phyloP scores from a whole-genome alignment of 169 alveolate genomes.

The Plasmodium knowlesi region DNA sequence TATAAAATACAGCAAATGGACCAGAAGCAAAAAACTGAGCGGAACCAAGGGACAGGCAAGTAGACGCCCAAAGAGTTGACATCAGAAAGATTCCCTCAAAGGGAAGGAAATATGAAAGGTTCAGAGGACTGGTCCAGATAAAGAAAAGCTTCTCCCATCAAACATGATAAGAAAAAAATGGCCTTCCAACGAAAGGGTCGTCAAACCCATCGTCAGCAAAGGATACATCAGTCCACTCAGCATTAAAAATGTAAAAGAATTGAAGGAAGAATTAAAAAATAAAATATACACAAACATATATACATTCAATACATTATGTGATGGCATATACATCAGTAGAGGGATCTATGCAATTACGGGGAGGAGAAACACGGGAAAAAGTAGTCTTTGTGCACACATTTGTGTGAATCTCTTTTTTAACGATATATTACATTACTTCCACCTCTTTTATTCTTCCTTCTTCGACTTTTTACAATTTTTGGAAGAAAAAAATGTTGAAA shows the following conservation, averaged over 20 bases:
- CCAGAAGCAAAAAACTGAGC: background rate
- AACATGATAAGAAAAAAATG: conserved; percentile 11
- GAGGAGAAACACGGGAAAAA: conserved; percentile 43
- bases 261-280: conserved; percentile 32
- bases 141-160: background rate
- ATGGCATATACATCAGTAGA: conserved; percentile 51
- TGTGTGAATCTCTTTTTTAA: conserved; percentile 72
- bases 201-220: conserved; percentile 26
- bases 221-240: background rate
- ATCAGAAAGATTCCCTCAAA: background rate
- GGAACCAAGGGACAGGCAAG: background rate
- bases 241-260: conserved; percentile 40
- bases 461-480: conserved; percentile 54
- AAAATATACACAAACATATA: conserved; percentile 72
- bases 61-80: background rate
- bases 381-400: conserved; percentile 61
- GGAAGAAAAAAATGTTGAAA: conserved; percentile 48
- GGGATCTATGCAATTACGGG: conserved; percentile 65
- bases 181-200: conserved; percentile 3
- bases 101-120: background rate
- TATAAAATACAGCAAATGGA: background rate
- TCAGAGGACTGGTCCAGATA: background rate
- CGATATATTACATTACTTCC: conserved; percentile 60
- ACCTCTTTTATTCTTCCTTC: conserved; percentile 58
- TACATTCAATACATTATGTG: conserved; percentile 23